Base-by-base conservation (phyloP, 345 rosid genomes). In the Gynandropsis gynandra region DNA sequence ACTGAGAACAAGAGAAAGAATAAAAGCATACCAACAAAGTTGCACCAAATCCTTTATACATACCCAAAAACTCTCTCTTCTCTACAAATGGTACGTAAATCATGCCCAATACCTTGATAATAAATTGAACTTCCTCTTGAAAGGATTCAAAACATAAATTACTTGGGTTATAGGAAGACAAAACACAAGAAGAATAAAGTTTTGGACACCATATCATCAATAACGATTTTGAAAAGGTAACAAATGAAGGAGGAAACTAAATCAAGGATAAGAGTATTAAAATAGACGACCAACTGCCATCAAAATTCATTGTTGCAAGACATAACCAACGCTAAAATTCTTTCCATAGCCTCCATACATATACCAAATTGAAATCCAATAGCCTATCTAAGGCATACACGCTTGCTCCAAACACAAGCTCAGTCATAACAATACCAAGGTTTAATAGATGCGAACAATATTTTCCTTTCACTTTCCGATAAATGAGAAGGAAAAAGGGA, bases 21-120 rank as follows among this genome's bases (percentile, higher is more conserved):
- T 13, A 15, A 34, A 37, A 63, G 19, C 71, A 44, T 73, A 87
- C 94, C 79, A 87, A 51, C 50, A 92, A 74, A 27, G 98, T 92
- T 12, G 97, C 81, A 54, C 97, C 94, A 52, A 87, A 90, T 67
- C 98, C 98, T 63, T 83, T 92, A 67, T 92, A 87, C 27, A 92
- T 73, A 39, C 98, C 97, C 59, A 68, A 64, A 54, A 74, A 45
- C 9, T 94, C 97, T 62, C n/a, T 92, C 98, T 42, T 92, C 97
- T 69, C 52, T 73, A 76, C 71, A 68, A 31, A 92, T 92, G 37
- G 97, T 92, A 62, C 49, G 72, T 62, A 92, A 78, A 43, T 97
- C 72, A 87, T 92, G 94, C 64, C 78, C 73, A 46, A 92, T 77
- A 42, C 95, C 97, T 50, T 84, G 77, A 62, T 92, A 92, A 73